Conservation (phyloP, 2,329 filamentous ascomycete species). For the Clonostachys byssicola region DNA sequence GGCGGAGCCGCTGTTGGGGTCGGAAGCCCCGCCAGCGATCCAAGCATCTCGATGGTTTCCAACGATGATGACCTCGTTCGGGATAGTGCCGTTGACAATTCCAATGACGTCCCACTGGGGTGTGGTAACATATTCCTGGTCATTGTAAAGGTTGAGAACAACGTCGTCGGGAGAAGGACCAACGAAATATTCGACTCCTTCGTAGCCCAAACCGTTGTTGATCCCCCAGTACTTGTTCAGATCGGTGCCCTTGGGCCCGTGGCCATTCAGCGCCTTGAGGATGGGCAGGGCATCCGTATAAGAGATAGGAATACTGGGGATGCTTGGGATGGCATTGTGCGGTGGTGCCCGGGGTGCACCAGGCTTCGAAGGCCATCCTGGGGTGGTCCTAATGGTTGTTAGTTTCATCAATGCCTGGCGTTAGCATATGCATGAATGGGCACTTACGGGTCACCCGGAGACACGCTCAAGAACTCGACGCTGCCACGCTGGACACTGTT, state of each 20-base stretch:
- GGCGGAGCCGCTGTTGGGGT: conserved; percentile 80
- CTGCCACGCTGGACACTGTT: conserved; percentile 89
- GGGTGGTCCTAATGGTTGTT: conserved; percentile 58
- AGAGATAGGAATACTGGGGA: conserved; percentile 88
- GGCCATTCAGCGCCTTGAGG: conserved; percentile 83
- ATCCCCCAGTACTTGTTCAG: conserved; percentile 69
- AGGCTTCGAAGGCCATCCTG: conserved; percentile 89
- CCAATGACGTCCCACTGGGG: conserved; percentile 91
- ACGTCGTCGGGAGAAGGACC: conserved; percentile 74
- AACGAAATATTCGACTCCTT: conserved; percentile 80
- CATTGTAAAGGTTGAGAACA: conserved; percentile 69
- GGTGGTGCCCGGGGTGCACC: conserved; percentile 74
- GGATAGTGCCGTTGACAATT: conserved; percentile 80
- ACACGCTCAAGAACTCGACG: conserved; percentile 71
- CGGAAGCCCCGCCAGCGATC: conserved; percentile 79
- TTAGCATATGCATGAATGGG: not conserved
- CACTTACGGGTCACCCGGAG: conserved; percentile 62
- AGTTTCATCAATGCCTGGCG: conserved; percentile 2
- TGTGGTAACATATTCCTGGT: conserved; percentile 78
- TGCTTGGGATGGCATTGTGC: conserved; percentile 68
- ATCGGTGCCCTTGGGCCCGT: conserved; percentile 73
- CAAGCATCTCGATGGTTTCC: conserved; percentile 93
- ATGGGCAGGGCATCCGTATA: conserved; percentile 83
- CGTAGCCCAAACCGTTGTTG: conserved; percentile 69
- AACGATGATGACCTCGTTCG: conserved; percentile 81